Base-by-base conservation (phyloP, 208 protist genomes). In the Trypanosoma theileri region DNA sequence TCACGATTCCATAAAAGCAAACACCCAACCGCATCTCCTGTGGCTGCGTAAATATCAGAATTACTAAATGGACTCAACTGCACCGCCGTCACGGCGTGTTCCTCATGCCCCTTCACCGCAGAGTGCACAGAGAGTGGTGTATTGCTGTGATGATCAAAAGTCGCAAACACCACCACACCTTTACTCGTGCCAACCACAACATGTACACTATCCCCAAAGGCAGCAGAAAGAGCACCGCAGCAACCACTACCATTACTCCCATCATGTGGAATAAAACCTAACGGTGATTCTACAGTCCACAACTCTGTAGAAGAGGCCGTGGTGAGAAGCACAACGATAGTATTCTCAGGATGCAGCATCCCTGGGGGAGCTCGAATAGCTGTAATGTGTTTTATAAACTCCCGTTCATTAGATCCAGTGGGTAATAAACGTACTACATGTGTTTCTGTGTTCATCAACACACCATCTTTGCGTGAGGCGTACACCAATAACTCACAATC, bases 1-100 rank as follows among this genome's bases (percentile, higher is more conserved):
- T 66, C 62, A 42, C 50, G 71, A 12, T 50, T 60, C 86, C 86
- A 92, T 45, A 86, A 65, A 0, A 87, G 45, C 0, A 92, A 17
- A 17, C 69, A 68, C 6, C 86, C 86, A 0, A 66, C 60, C 8
- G 24, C 44, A 51, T 92, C 86, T 3, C 79, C 86, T 0, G 78
- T 84, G 8, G 69, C 81, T 6, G 68, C 66, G 55, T 58, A 45
- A 0, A 66, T 53, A 9, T 35, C 1, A 10, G 67, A 52, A 28
- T 75, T 6, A 19, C 21, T 45, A 40, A 67, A 60, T 0, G 71
- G 51, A 31, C 59, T 70, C 9, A 85, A 46, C 51, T 81, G 77
- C 13, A 79, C 48, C 10, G 86, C 80, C 0, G 79, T 77, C 50
- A 92, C 70, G 57, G 71, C 65, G 48, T 67, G 65, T 11, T 58